Evolutionary conservation across 768 basidiomycete species (phyloP), one percentile per base, ranked within the genome.

Genomic region (Gloeophyllum trabeum): DNA sequence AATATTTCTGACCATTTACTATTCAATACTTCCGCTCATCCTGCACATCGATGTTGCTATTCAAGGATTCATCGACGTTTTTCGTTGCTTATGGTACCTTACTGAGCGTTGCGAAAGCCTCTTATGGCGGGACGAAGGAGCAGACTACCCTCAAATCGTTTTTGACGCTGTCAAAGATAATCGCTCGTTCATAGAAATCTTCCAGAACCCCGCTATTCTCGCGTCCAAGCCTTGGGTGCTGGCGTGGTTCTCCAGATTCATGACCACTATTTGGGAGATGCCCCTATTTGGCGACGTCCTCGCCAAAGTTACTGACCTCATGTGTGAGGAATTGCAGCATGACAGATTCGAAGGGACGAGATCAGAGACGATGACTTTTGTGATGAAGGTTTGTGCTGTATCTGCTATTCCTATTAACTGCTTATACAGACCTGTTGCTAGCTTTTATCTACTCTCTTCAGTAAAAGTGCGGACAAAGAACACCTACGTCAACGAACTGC

Each of bases 161-260:
- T 81, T 94, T 51, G 88, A 87, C 52, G 73, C 81, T 12, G 73
- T 97, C 53, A 85, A 84, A 55, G 80, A 88, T 54, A 97, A 94
- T 55, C 55, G 65, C 2, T 63, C 67, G 4, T 81, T 74, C 53
- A 53, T 62, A 24, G 57, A 66, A 23, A 57, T 73, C 32, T 48
- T 86, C 10, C 62, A 65, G 42, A 59, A 56, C 3, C 46, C 54
- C 7, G 53, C 52, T 35, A 48, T 58, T 6, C 49, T 56, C 20
- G 55, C 56, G 5, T 63, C 67, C 54, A 61, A 56, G 41, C 61
- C 66, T 2, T 71, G 74, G 70, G 60, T 71, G 51, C 59, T 85
- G 39, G 61, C 66, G 14, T 85, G 84, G 85, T 76, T 83, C 52
- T 58, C 66, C 35, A 71, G 79, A 46, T 77, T 75, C 53, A 59